Evolutionary conservation across 208 protist species (phyloP).

Genomic region (Trypanosoma vivax): DNA sequence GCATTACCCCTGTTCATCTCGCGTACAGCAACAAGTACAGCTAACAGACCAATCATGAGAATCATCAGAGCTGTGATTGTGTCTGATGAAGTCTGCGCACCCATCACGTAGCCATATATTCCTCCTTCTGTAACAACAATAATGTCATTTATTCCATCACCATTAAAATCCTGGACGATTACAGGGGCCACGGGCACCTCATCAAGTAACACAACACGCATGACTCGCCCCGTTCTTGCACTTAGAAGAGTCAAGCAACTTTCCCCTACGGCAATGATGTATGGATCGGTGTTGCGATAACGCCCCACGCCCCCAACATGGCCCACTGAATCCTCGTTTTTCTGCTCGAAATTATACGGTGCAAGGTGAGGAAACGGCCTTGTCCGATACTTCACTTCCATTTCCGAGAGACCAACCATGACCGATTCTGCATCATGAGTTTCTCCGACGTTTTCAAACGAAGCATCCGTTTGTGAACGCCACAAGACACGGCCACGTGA

Average conservation of each 20-base stretch:
- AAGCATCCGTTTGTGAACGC: constrained; percentile 63
- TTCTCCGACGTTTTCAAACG: constrained; percentile 27
- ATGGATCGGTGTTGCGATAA: constrained; percentile 57
- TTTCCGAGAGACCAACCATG: constrained; percentile 3
- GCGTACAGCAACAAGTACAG: constrained; percentile 58
- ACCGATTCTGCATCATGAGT: constrained; percentile 25
- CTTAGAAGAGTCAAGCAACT: constrained; percentile 49
- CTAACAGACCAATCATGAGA: constrained; percentile 63
- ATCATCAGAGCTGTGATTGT: constrained; percentile 65
- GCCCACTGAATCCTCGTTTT: constrained; percentile 34
- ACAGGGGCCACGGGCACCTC: constrained; percentile 59
- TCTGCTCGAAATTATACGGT: constrained; percentile 53
- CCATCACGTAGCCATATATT: constrained; percentile 69
- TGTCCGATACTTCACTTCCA: constrained; percentile 19
- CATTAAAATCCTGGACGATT: constrained; percentile 82
- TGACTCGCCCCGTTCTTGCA: constrained; percentile 52
- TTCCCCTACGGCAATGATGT: constrained; percentile 80
- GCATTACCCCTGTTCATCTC: constrained; percentile 30
- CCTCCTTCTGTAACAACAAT: constrained; percentile 57
- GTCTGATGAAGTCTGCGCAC: constrained; percentile 54
- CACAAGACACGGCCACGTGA: constrained; percentile 69
- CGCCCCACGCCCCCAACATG: constrained; percentile 38
- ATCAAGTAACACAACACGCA: constrained; percentile 43
- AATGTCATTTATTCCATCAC: constrained; percentile 83
- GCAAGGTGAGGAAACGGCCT: constrained; percentile 62